A percentile compares a stretch with the other conserved stretches of the same genome.
Evolutionary conservation across 331 rosid species (phyloP).

Genomic region (Cydonia oblonga): DNA sequence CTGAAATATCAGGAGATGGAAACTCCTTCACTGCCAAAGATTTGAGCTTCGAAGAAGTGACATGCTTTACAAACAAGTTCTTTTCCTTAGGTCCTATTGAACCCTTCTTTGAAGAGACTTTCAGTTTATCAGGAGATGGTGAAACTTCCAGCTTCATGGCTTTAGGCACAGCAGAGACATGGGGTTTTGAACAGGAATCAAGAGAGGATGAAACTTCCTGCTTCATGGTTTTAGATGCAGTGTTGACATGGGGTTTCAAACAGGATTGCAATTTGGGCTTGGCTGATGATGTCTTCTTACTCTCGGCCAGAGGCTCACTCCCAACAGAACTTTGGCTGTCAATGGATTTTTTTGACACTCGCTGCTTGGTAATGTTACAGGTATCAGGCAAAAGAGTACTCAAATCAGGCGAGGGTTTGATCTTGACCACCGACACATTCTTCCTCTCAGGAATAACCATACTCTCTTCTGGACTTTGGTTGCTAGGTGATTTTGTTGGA

Average conservation of each 20-base stretch:
- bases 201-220: constrained; percentile 12
- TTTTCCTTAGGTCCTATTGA: constrained; percentile 18
- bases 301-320: constrained; percentile 17
- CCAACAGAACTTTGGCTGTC: constrained; percentile 15
- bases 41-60: constrained; percentile 24
- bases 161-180: constrained; percentile 2
- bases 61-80: constrained; percentile 23
- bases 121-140: constrained; percentile 11
- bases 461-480: constrained; percentile 14
- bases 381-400: constrained; percentile 13
- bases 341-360: constrained; percentile 20
- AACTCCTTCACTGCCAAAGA: constrained; percentile 17
- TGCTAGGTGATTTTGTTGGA: constrained; percentile 15
- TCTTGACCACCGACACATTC: constrained; percentile 1
- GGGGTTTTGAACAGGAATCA: constrained; percentile 5
- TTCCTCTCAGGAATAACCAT: constrained; percentile 18
- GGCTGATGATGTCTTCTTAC: constrained; percentile 31
- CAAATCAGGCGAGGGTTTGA: constrained; percentile 19
- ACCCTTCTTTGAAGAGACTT: constrained; percentile 21
- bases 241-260: constrained; percentile 7
- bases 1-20: constrained; percentile 21
- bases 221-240: constrained; percentile 14
- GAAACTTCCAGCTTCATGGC: constrained; percentile 23
- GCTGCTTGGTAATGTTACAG: background rate
- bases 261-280: constrained; percentile 22